A percentile compares a stretch with the other conserved stretches of the same genome.
Conservation (phyloP, 768 basidiomycete species). For the Xerocomus potaroensis region DNA sequence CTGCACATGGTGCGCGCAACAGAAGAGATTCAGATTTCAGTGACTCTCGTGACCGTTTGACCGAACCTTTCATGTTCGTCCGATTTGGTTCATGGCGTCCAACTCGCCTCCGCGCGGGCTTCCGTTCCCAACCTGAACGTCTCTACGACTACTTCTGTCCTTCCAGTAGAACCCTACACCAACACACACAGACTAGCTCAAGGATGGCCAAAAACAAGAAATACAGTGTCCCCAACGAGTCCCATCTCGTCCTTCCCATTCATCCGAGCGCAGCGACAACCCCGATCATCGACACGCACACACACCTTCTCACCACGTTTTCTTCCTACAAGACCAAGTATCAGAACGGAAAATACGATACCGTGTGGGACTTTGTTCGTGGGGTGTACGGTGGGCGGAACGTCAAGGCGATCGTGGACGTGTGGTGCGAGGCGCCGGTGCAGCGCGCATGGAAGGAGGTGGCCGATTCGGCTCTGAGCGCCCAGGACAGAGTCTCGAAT, state of each 20-base stretch:
- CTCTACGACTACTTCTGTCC: neutral
- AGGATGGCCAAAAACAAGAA: slow-evolving; percentile 40
- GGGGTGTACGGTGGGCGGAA: slow-evolving; percentile 54
- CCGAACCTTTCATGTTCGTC: neutral
- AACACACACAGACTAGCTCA: neutral
- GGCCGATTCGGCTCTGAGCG: slow-evolving; percentile 62
- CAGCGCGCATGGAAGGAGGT: slow-evolving; percentile 58
- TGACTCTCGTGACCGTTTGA: no score
- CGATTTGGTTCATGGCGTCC: neutral
- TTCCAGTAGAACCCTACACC: neutral
- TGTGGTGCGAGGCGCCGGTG: slow-evolving; percentile 85
- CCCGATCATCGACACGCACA: slow-evolving; percentile 79
- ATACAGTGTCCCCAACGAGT: slow-evolving; percentile 26
- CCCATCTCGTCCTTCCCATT: slow-evolving; percentile 32
- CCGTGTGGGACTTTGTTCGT: slow-evolving; percentile 67
- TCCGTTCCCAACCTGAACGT: neutral
- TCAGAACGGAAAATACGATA: slow-evolving; percentile 46
- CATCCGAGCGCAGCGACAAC: slow-evolving; percentile 18
- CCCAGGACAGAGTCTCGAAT: slow-evolving; percentile 40
- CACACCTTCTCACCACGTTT: slow-evolving; percentile 76
- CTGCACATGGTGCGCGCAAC: no score
- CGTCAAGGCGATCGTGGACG: slow-evolving; percentile 72
- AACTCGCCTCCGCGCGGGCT: neutral
- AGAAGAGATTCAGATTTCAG: no score
- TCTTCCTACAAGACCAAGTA: slow-evolving; percentile 59